These are phyloP conservation scores for Xylaria curta DNA, from an alignment of 495 filamentous ascomycete genomes.

Conservation along the genomic window DNA sequence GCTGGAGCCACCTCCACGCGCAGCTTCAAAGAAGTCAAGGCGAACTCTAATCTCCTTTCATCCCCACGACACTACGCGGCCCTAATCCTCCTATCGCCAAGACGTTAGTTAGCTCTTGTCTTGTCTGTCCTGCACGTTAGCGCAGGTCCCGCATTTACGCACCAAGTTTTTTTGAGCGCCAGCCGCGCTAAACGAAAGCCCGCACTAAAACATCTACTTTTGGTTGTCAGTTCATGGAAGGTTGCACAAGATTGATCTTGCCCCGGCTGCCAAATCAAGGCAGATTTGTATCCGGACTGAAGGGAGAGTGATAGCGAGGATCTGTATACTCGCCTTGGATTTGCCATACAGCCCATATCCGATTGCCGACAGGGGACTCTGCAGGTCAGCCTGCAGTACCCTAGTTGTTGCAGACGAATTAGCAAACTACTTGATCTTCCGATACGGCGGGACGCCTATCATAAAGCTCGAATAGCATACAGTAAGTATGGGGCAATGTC, in stretches of 20 bases:
- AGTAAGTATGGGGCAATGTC: constrained; percentile 11
- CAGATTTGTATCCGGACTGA: background rate
- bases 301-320: background rate
- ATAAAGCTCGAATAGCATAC: background rate
- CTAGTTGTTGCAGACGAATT: constrained; percentile 5
- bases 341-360: background rate
- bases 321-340: background rate
- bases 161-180: constrained; percentile 19
- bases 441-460: constrained; percentile 11
- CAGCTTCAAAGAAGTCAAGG: background rate
- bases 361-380: constrained; percentile 19
- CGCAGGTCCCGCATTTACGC: constrained; percentile 16
- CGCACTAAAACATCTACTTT: background rate
- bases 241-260: background rate
- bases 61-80: constrained; percentile 11
- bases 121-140: background rate
- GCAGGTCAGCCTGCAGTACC: constrained; percentile 14
- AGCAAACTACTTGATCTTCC: constrained; percentile 13
- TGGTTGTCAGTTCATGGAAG: background rate
- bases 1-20: background rate
- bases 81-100: constrained; percentile 15
- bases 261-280: background rate
- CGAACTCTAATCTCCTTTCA: background rate
- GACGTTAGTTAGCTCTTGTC: background rate
- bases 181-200: constrained; percentile 14